These are phyloP conservation scores for Claviceps pusilla DNA, from an alignment of 2,329 filamentous ascomycete genomes.

Conservation along the genomic window DNA sequence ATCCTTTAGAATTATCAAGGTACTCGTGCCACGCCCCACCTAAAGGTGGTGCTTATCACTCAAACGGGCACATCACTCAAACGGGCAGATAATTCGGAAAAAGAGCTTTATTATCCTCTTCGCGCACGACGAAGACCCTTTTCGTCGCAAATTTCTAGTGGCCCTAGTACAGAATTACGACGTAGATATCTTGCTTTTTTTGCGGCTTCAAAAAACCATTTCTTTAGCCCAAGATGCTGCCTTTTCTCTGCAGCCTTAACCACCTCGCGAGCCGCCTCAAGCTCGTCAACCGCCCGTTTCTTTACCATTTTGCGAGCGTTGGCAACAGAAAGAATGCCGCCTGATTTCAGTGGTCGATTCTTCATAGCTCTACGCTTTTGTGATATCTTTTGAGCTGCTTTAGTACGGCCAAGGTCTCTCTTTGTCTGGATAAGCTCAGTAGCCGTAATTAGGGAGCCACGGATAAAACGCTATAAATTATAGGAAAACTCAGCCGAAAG, in stretches of 20 bases:
- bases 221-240: too few species aligned
- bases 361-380: background rate
- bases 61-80: too few species aligned
- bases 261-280: background rate
- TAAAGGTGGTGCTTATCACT: too few species aligned
- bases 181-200: background rate
- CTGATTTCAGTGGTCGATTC: background rate
- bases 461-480: background rate
- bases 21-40: too few species aligned
- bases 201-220: background rate
- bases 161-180: too few species aligned
- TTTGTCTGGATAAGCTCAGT: background rate
- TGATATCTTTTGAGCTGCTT: background rate
- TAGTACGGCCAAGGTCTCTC: background rate
- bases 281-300: background rate
- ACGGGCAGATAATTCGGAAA: too few species aligned
- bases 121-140: background rate
- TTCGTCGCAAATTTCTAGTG: too few species aligned
- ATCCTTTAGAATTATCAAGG: too few species aligned
- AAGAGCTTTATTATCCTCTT: background rate
- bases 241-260: too few species aligned
- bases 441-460: background rate
- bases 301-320: background rate
- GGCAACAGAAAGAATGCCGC: background rate
- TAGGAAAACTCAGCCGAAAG: background rate